Evolutionary conservation across 192 early-diverging fungal species (phyloP).

Genomic region (Coemansia javaensis): DNA sequence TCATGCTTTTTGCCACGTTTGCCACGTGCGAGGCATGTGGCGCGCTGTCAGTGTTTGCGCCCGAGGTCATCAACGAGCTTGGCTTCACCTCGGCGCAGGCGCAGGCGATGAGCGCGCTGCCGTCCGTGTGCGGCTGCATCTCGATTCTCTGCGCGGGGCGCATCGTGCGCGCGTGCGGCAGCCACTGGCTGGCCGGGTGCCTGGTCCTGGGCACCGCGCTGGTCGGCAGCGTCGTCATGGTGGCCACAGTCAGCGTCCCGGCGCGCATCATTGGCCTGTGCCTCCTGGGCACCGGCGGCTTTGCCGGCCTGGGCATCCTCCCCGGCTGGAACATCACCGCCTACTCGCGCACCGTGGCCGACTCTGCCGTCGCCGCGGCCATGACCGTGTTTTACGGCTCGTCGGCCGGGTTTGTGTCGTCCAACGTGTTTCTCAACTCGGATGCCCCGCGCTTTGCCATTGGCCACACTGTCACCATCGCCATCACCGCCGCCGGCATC

Average conservation of each 20-base stretch:
- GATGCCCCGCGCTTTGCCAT: conserved; percentile 41
- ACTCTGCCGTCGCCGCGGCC: conserved; percentile 31
- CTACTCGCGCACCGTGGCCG: conserved; percentile 25
- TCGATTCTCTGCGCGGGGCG: conserved; percentile 21
- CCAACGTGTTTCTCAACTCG: conserved; percentile 43
- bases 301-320: conserved; percentile 23
- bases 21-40: conserved; percentile 12
- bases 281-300: conserved; percentile 27
- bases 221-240: conserved; percentile 24
- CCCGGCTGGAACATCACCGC: conserved; percentile 42
- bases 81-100: conserved; percentile 32
- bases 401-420: conserved; percentile 15
- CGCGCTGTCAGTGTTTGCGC: conserved; percentile 34
- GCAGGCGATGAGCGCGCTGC: conserved; percentile 44
- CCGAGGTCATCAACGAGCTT: conserved; percentile 42
- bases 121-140: conserved; percentile 25
- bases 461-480: conserved; percentile 33
- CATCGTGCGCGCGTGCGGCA: conserved; percentile 13
- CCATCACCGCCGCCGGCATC: conserved; percentile 17
- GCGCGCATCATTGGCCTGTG: conserved; percentile 32
- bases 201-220: conserved; percentile 2
- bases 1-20: conserved; percentile 21
- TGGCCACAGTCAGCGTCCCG: conserved; percentile 19
- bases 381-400: conserved; percentile 45
- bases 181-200: conserved; percentile 26